Evolutionary conservation across 768 basidiomycete genomes (phyloP), one percentile per base, ranked within the genome.

Genomic region (Phaeotremella fagi): DNA sequence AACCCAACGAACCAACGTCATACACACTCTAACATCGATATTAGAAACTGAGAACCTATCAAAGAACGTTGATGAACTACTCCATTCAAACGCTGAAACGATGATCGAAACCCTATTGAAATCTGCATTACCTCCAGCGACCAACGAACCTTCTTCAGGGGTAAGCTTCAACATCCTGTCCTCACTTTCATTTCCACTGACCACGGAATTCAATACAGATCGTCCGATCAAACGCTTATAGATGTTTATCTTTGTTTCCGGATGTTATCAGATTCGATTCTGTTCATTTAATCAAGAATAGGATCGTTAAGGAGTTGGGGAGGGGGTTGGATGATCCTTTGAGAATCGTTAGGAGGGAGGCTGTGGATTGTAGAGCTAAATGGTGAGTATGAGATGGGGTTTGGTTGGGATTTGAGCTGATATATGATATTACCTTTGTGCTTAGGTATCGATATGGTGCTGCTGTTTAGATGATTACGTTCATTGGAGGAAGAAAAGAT

Each of bases 301-400:
- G 68, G 0, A 86, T 95, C 22, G 72, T 97, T 46, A 83, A 83
- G 31, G 84, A 85, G 55, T 78, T 99, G 24, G 85, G 80, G 0
- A 82, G 80, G 56, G 82, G 80, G 3, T 74, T 98, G 43, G 95
- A 98, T 69, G 95, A 98, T 75, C 88, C 88, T n/a, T 86, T 85
- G 69, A 79, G 87, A 54, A 75, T 76, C 1, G 91, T 99, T 6
- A 79, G 95, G 48, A 85, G 82, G 63, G 88, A 87, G 64, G 94
- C 91, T 1, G 95, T 98, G 2, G 84, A 90, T 61, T 85, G 90
- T 28, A 66, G 85, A 36, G 69, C 75, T 1, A 60, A 58, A 42
- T 79, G 78, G 78, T 78, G 54, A 43, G 58, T 55, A 6, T 33
- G 44, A 14, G 33, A 35, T n/a, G n/a, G 33, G n/a, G n/a, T n/a